Evolutionary conservation across 2,329 filamentous ascomycete species (phyloP).

Genomic region (Cylindrodendrum hubeiense): DNA sequence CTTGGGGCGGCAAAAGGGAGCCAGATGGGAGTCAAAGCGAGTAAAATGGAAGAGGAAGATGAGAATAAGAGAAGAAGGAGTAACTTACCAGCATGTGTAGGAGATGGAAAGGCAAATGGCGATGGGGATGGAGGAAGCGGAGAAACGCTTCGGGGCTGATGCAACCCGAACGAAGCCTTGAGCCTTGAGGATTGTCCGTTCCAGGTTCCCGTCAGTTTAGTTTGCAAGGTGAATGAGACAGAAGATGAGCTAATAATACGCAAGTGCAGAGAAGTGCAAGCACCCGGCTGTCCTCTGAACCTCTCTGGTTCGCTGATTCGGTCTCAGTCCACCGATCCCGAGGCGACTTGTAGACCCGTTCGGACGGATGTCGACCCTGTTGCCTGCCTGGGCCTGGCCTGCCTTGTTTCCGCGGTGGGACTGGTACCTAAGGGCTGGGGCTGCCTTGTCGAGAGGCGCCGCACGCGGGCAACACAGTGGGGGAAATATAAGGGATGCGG

Average conservation of each 20-base stretch:
- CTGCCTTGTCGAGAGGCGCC: slow-evolving; percentile 20
- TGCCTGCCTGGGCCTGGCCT: not conserved
- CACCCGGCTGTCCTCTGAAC: not conserved
- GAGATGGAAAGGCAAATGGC: slow-evolving; percentile 15
- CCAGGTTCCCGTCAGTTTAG: slow-evolving; percentile 17
- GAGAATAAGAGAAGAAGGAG: slow-evolving; percentile 17
- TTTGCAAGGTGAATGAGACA: slow-evolving; percentile 15
- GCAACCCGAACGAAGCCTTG: slow-evolving; percentile 6
- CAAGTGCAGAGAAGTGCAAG: slow-evolving; percentile 10
- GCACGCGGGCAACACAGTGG: slow-evolving; percentile 12
- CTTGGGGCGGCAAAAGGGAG: slow-evolving; percentile 3
- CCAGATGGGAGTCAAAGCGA: slow-evolving; percentile 9
- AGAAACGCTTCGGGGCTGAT: slow-evolving; percentile 30
- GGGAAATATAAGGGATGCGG: not conserved
- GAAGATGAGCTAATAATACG: slow-evolving; percentile 23
- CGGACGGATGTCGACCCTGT: not conserved
- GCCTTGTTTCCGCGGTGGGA: not conserved
- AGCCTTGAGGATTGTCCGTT: not conserved
- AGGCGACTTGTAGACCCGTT: not conserved
- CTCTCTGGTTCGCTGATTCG: slow-evolving; percentile 13
- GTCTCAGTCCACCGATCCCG: not conserved
- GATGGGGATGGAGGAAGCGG: slow-evolving; percentile 29
- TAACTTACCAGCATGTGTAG: slow-evolving; percentile 35
- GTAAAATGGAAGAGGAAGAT: slow-evolving; percentile 15
- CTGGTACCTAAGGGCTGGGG: slow-evolving; percentile 9